Percentiles rank a stretch among this genome's conserved stretches.
Evolutionary conservation across 2,329 filamentous ascomycete species (phyloP).

Genomic region (Fusarium irregulare): DNA sequence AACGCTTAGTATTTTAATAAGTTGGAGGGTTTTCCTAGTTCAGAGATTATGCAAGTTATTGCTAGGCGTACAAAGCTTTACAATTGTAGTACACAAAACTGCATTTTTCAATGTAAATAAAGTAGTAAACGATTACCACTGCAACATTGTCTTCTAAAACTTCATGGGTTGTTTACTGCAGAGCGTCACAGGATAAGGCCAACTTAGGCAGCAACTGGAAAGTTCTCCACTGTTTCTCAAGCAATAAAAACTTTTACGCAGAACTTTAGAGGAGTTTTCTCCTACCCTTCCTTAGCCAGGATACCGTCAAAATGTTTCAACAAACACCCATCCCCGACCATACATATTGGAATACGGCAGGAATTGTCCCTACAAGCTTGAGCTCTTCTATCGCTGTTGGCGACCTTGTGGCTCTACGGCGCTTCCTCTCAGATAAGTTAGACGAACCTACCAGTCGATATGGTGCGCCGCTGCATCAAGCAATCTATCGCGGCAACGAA

Average conservation of each 20-base stretch:
- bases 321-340: neutral
- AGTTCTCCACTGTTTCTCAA: neutral
- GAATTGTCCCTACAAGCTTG: neutral
- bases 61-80: too few species aligned
- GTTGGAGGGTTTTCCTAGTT: too few species aligned
- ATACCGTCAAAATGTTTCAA: neutral
- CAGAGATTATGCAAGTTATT: too few species aligned
- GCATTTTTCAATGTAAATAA: too few species aligned
- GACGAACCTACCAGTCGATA: accelerated
- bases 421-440: neutral
- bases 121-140: too few species aligned
- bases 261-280: neutral
- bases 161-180: neutral
- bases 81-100: too few species aligned
- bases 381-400: neutral
- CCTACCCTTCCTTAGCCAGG: accelerated
- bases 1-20: too few species aligned
- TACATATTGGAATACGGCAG: neutral
- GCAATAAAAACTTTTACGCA: neutral
- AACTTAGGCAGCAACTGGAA: neutral
- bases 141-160: too few species aligned
- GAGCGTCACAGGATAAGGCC: neutral
- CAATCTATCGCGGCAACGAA: neutral
- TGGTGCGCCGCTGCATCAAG: neutral
- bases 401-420: neutral